These are phyloP conservation scores for Hansenula anomala DNA, from an alignment of 1,139 yeast species.

Conservation along the genomic window DNA sequence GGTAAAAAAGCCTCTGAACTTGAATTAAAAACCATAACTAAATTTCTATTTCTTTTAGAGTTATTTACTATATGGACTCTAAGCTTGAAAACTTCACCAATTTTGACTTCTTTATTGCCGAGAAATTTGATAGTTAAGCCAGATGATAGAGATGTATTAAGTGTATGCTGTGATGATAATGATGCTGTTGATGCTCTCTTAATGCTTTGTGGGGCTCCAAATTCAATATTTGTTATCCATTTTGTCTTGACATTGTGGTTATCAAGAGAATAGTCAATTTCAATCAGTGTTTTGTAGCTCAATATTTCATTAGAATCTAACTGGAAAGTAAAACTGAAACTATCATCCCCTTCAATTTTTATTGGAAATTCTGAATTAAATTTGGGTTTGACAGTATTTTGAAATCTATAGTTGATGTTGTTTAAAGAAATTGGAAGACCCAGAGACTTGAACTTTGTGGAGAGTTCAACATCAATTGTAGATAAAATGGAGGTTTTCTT, in stretches of 20 bases:
- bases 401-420: slow-evolving; percentile 35
- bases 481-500: slow-evolving; percentile 47
- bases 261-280: slow-evolving; percentile 24
- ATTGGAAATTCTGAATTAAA: slow-evolving; percentile 25
- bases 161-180: slow-evolving; percentile 30
- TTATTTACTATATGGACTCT: slow-evolving; percentile 64
- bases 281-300: slow-evolving; percentile 18
- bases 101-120: slow-evolving; percentile 55
- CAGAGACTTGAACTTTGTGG: slow-evolving; percentile 36
- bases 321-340: slow-evolving; percentile 40
- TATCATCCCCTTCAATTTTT: slow-evolving; percentile 25
- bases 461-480: slow-evolving; percentile 51
- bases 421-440: slow-evolving; percentile 22
- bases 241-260: slow-evolving; percentile 38
- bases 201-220: slow-evolving; percentile 40
- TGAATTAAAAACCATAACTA: slow-evolving; percentile 26
- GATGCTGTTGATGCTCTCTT: slow-evolving; percentile 7
- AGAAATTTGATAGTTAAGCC: slow-evolving; percentile 59
- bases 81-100: slow-evolving; percentile 64
- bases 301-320: slow-evolving; percentile 22
- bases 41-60: slow-evolving; percentile 39
- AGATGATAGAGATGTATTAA: slow-evolving; percentile 29
- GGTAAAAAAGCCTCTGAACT: slow-evolving; percentile 30
- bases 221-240: slow-evolving; percentile 62
- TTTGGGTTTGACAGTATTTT: slow-evolving; percentile 34